Conservation (phyloP, 148 eudicot genomes). For the Hydrangea macrophylla region DNA sequence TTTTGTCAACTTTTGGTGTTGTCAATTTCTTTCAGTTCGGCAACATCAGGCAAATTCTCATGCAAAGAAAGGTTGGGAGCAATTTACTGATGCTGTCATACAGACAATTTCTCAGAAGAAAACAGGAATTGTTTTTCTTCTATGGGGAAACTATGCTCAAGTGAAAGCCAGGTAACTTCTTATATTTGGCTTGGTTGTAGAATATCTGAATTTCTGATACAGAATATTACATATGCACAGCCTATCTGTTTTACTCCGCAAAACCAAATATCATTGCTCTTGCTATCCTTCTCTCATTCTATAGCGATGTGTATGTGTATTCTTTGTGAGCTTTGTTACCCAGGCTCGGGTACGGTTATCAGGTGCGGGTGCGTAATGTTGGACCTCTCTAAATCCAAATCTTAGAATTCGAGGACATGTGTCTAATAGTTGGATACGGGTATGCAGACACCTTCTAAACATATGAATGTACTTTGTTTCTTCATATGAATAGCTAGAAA, state of each 20-base stretch:
- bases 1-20: conserved; percentile 4
- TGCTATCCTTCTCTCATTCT: not conserved
- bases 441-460: too few species aligned
- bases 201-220: not conserved
- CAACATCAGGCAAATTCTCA: conserved; percentile 91
- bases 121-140: conserved; percentile 77
- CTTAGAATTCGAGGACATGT: too few species aligned
- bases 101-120: conserved; percentile 69
- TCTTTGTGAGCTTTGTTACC: not conserved
- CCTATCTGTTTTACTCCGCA: not conserved
- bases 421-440: too few species aligned
- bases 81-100: conserved; percentile 90
- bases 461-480: too few species aligned
- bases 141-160: conserved; percentile 98
- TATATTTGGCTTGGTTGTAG: not conserved
- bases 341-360: too few species aligned
- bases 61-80: conserved; percentile 98
- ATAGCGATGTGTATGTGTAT: not conserved
- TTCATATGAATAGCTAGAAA: too few species aligned
- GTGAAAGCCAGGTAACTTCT: conserved; percentile 65
- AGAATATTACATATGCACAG: not conserved
- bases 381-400: too few species aligned
- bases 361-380: too few species aligned
- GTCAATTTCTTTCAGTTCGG: conserved; percentile 47
- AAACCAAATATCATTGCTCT: not conserved